Evolutionary conservation across 2,329 filamentous ascomycete genomes (phyloP), one percentile per base, ranked within the genome.

Genomic region (Trichoderma guizhouense): DNA sequence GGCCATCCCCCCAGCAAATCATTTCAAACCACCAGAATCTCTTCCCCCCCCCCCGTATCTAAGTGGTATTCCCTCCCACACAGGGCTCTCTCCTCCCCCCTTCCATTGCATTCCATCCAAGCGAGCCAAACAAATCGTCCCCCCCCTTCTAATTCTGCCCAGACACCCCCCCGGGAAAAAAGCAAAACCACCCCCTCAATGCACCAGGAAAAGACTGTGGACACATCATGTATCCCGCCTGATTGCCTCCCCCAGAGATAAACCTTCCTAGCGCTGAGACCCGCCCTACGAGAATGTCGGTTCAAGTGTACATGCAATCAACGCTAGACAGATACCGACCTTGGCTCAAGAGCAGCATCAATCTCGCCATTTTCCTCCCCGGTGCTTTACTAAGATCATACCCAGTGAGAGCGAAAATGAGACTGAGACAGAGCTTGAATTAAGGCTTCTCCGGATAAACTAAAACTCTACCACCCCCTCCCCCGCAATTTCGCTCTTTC

Each of bases 381-480:
- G 11, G 47, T 47, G 43, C 43, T 47, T 21, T 47, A 11, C 43
- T 24, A 21, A 47, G 8, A 51, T 3, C 43, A 51, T 51, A 7
- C n/a, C n/a, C 15, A 32, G 30, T 32, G 21, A 9, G 21, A 39
- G 30, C 3, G 15, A 43, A 43, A n/a, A 43, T 43, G 39, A 43
- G 39, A 43, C 15, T 9, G 12, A 43, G 14, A 28, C 21, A 76
- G 61, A 75, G 51, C 74, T 57, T 14, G 47, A 53, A 78, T 76
- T 77, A 75, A 75, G 76, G 76, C 76, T 76, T 76, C 67, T 67
- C 64, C 64, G 51, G 64, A 43, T 30, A 57, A 66, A 66, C 15
- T 36, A 53, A 24, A 21, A n/a, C 32, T 32, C 55, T 32, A 30
- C 24, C 32, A 57, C 51, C 53, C 51, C 34, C 28, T 57, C 24